These are phyloP conservation scores for Flaveria trinervia DNA, from an alignment of 129 eudicot genomes.

Conservation along the genomic window DNA sequence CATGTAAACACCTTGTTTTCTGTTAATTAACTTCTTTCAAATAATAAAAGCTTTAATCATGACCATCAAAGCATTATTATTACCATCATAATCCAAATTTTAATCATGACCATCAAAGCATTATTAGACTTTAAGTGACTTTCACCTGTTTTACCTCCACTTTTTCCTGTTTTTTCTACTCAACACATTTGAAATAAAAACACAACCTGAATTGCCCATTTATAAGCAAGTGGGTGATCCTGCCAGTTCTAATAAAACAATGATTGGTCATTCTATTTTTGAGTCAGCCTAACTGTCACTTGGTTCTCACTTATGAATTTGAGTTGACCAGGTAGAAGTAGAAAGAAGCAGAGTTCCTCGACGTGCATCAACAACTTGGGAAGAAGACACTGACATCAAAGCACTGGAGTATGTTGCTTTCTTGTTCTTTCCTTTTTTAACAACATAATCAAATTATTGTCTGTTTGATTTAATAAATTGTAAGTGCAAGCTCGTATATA, in stretches of 20 bases:
- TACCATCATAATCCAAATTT: not conserved
- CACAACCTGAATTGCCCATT: not conserved
- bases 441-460: not conserved
- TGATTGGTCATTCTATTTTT: not conserved
- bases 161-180: not conserved
- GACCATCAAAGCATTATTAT: not conserved
- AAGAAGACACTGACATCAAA: slow-evolving; percentile 92
- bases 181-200: not conserved
- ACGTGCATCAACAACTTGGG: slow-evolving; percentile 83
- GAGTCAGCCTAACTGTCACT: not conserved
- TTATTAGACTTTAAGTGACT: not conserved
- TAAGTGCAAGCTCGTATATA: not conserved
- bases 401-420: slow-evolving; percentile 78
- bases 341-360: slow-evolving; percentile 85
- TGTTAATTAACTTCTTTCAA: not conserved
- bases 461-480: slow-evolving; percentile 4
- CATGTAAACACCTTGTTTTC: not conserved
- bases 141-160: not conserved
- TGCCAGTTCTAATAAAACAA: not conserved
- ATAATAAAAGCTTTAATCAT: not conserved
- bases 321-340: slow-evolving; percentile 54
- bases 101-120: not conserved
- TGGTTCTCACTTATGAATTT: slow-evolving; percentile 5
- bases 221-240: not conserved
- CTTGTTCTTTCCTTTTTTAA: not conserved